Evolutionary conservation across 176 grass and related monocot species (phyloP), one percentile per base, ranked within the genome.

Genomic region (Thalia dealbata): DNA sequence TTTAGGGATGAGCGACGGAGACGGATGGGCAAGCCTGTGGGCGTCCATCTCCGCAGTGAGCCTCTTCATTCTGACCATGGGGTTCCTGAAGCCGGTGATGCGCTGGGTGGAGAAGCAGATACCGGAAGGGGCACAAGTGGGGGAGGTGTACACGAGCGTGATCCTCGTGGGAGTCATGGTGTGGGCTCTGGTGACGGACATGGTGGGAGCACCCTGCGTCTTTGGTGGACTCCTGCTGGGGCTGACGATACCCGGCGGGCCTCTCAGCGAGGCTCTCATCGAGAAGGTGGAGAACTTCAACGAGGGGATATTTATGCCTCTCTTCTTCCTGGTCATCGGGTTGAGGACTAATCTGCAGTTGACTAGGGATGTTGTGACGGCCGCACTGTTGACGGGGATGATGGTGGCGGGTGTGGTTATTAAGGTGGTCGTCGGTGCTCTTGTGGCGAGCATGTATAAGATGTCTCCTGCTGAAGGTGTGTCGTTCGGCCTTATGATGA

Each of bases 171-270:
- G 88, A 38, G 92, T 96, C 28, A 59, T 96, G 73, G 71, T 80
- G 2, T 81, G 87, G 2, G 85, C 82, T 71, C 86, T 96, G 22
- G 2, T 81, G 13, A 81, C 83, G 2, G 88, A 96, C 70, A 73
- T 75, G 12, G 50, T 81, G 0, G 91, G 91, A 38, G 86, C 84
- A 45, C 91, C 91, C 70, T 83, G 81, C n/a, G 82, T 84, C 0
- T 96, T 96, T 7, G 91, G 91, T 27, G 91, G 85, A 4, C 86
- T 96, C 70, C 78, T 90, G 0, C 86, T 86, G 69, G 91, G 91
- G 9, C 80, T 96, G 60, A 81, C 79, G 13, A 73, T 96, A 81
- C 88, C 91, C 3, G 85, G 88, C 32, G 91, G 88, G 1, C 83
- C 85, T 2, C n/a, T 96, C 14, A 85, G 91, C 3, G 64, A 85